Conservation (phyloP, 768 basidiomycete genomes). For the Leccinum arenicola region DNA sequence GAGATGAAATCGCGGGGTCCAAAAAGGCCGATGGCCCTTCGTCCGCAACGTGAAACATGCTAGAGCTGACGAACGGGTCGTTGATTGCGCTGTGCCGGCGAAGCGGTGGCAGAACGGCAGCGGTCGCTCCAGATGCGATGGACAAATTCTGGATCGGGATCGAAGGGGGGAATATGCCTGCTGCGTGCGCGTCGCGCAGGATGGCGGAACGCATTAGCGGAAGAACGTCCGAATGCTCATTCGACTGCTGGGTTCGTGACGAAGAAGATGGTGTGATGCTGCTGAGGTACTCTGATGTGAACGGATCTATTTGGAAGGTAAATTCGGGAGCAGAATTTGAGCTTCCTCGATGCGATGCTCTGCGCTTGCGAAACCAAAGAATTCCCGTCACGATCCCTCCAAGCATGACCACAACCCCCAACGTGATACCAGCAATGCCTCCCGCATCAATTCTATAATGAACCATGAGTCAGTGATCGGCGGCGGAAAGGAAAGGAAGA, state of each 20-base stretch:
- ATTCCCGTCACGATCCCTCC: conserved; percentile 1
- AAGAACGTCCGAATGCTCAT: not conserved
- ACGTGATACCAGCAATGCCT: conserved; percentile 4
- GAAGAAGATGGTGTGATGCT: not conserved
- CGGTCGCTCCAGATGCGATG: not conserved
- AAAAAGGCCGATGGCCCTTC: not conserved
- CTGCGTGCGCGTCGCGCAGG: conserved; percentile 10
- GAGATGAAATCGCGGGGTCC: not conserved
- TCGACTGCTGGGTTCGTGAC: not conserved
- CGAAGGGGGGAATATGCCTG: not conserved
- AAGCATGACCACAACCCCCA: conserved; percentile 11
- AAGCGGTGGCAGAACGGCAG: not conserved
- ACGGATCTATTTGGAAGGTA: conserved; percentile 1
- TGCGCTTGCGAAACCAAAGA: conserved; percentile 9
- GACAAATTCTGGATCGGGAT: not conserved
- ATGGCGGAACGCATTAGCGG: conserved; percentile 8
- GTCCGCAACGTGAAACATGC: not conserved
- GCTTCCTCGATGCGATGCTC: not conserved
- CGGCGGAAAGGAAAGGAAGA: not conserved
- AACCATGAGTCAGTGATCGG: conserved; percentile 3
- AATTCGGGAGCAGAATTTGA: not conserved
- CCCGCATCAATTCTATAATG: conserved; percentile 10
- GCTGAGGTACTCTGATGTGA: not conserved
- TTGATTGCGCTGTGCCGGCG: not conserved
- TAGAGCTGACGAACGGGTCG: not conserved